Base-by-base conservation (phyloP, 202 grass and related monocot genomes). In the Zizania palustris region DNA sequence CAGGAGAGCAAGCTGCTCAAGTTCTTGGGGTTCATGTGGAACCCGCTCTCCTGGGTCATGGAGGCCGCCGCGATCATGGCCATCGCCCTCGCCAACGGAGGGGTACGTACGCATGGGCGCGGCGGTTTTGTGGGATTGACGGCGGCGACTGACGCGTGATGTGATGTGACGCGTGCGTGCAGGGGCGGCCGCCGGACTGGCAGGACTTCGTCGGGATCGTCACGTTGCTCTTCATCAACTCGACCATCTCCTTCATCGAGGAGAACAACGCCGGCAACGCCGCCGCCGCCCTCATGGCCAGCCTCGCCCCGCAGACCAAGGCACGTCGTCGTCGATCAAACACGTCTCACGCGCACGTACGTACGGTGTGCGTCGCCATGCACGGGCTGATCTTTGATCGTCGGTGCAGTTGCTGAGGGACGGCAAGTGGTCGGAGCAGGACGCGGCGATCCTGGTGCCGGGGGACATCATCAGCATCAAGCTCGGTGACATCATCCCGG, bases 401-500 rank as follows among this genome's bases (percentile, higher is more conserved):
- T 45, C 22, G 63, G 36, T 39, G n/a, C 64, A 86, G 88, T 15
- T 87, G 58, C 60, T 90, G 39, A 75, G 91, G 46, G 91, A 90
- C 39, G 87, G 78, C 9, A 79, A 71, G 71, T 93, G 87, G 91
- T 49, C 78, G 20, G 91, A 93, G 87, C 46, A 83, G 79, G 91
- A 93, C 4, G 85, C 87, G 1, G 74, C 82, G 6, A 90, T 90
- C 22, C 79, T 93, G 11, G 82, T 93, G 7, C 91, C 87, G 0
- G 87, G 85, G 0, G 87, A 93, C 75, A 89, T 97, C 67, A 85
- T 97, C 77, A 97, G 93, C 81, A 93, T 97, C 50, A 97, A 97
- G 63, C 93, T 97, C 3, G 90, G 93, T 20, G 86, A 97, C 67
- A 93, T 97, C 43, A 83, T 97, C 43, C 93, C 90, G 0, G 88